Base-by-base conservation (phyloP, 768 basidiomycete species). In the Suillus ampliporus region DNA sequence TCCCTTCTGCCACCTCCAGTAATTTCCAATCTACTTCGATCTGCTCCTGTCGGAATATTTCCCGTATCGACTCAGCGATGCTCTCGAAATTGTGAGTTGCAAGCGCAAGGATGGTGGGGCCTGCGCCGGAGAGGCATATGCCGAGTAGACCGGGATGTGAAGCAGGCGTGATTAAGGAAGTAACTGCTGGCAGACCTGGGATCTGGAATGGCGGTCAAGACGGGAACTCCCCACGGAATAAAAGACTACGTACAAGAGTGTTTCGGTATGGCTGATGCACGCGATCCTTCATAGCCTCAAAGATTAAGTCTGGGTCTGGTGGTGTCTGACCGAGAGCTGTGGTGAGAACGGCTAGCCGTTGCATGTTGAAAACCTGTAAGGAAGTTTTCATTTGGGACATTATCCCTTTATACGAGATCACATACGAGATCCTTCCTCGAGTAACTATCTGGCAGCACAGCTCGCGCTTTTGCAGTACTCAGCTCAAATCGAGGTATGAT, bases 251-350 rank as follows among this genome's bases (percentile, higher is more conserved):
- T 73, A 95, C 95, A 62, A 99, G 82, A 26, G 82, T 75, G 76
- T 90, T 94, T 38, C 97, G 88, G 74, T 98, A 99, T 1, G 97
- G 97, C 74, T 99, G 97, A 74, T 99, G 97, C 15, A 99, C 85
- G 60, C 92, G 88, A 78, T 99, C 97, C 72, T 98, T 97, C 97
- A 99, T 99, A 1, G 97, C 97, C 73, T 99, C 97, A 77, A 97
- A 99, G 61, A 99, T 97, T n/a, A 99, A 86, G 21, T 89, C 92
- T 0, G 97, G 88, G 73, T 99, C 94, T 1, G 95, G 96, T 1
- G 97, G 95, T 11, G 89, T 87, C 70, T 91, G 89, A 3, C 87
- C 90, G 11, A 99, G 84, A 0, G 97, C 96, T 3, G 95, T 97
- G 1, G 97, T 98, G 60, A 99, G 83, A 31, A 99, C 97, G 0